Base-by-base conservation (phyloP, 345 rosid genomes). In the Syzygium aromaticum region DNA sequence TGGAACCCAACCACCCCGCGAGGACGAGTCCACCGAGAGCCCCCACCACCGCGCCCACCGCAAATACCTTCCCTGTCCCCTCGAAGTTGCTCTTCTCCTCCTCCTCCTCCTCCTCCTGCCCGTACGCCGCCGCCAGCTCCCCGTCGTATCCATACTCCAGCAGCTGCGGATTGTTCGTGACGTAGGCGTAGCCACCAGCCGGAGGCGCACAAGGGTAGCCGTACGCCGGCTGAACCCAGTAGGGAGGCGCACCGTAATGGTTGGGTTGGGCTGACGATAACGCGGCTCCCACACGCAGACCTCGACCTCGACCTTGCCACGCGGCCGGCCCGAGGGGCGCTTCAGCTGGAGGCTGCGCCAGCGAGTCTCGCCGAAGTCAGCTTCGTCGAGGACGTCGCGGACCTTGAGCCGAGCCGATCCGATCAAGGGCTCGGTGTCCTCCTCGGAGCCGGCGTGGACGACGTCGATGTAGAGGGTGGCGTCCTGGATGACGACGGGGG, bases 271-370 rank as follows among this genome's bases (percentile, higher is more conserved):
- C 19, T 88, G 88, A n/a, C 49, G 90, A 43, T 89, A 92, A n/a
- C 88, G 87, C 8, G 93, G 86, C 9, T 93, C 92, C 54, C 88
- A 77, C 57, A 95, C 87, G 51, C 87, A 59, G 52, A 96, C 94
- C 54, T 78, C 77, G 25, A 95, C 95, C 5, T 95, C 94, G 16
- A 96, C 52, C 67, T 97, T 94, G 8, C 99, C 98, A 0, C 95
- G 99, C 15, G 99, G 96, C n/a, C 99, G 88, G 51, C 98, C 98
- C 1, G 98, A 97, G 6, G 99, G 98, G 33, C 98, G 98, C 91
- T 93, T 92, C 87, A 96, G 94, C 54, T 92, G 87, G 88, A 97
- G 93, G 2, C 88, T 89, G 11, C 91, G 91, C 77, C 6, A 15
- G 30, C n/a, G 3, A 2, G 91, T 90, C 64, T 90, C 92, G 0